These are phyloP conservation scores for Penicillium bialowiezense DNA, from an alignment of 495 filamentous ascomycete species.

Conservation along the genomic window DNA sequence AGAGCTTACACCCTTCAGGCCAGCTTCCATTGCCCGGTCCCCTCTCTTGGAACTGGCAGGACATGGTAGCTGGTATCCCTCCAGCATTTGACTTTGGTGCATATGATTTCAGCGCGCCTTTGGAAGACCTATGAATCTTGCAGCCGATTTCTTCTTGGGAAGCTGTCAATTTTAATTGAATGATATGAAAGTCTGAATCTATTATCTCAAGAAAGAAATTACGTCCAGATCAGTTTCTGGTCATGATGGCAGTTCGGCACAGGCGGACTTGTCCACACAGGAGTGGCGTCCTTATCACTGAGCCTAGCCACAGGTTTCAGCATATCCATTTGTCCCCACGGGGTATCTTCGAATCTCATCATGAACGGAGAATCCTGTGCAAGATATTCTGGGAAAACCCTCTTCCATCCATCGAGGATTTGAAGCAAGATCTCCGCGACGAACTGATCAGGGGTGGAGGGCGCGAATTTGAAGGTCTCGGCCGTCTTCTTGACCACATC, in stretches of 20 bases:
- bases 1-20: neutral
- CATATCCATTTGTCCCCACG: slow-evolving; percentile 20
- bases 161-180: too few species aligned
- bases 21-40: neutral
- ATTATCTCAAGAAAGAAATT: neutral
- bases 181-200: too few species aligned
- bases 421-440: slow-evolving; percentile 27
- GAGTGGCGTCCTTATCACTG: slow-evolving; percentile 19
- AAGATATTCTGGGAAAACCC: slow-evolving; percentile 20
- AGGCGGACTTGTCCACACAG: slow-evolving; percentile 20
- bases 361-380: slow-evolving; percentile 22
- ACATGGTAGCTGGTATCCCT: slow-evolving; percentile 3
- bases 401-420: slow-evolving; percentile 32
- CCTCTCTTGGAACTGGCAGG: slow-evolving; percentile 15
- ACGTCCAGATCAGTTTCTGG: slow-evolving; percentile 15
- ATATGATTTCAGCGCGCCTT: neutral
- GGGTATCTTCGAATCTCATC: slow-evolving; percentile 21
- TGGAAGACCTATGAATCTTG: neutral
- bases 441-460: slow-evolving; percentile 19
- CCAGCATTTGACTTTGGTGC: neutral
- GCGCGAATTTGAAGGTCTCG: slow-evolving; percentile 12
- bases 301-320: slow-evolving; percentile 25
- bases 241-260: slow-evolving; percentile 27
- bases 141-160: neutral
- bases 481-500: slow-evolving; percentile 17